A percentile compares a stretch with the other conserved stretches of the same genome.
These are phyloP conservation scores for Huntiella decipiens DNA, from an alignment of 2,329 filamentous ascomycete species.

Conservation along the genomic window DNA sequence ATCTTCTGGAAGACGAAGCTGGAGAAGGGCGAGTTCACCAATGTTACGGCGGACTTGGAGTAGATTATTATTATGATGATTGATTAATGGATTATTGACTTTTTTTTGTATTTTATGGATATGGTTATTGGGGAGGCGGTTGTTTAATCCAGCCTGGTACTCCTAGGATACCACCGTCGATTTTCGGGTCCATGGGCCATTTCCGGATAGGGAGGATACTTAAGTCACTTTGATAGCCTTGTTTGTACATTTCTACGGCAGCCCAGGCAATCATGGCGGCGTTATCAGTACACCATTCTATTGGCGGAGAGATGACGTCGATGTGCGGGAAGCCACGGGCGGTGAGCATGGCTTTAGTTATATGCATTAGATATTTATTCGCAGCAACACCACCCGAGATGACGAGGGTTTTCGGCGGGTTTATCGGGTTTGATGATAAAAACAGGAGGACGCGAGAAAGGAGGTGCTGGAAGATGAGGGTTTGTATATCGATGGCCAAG, in stretches of 20 bases:
- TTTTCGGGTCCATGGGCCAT: conserved; percentile 52
- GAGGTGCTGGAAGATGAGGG: conserved; percentile 72
- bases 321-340: conserved; percentile 45
- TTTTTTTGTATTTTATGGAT: conserved; percentile 1
- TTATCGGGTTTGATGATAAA: conserved; percentile 24
- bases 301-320: conserved; percentile 53
- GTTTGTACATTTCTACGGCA: conserved; percentile 76
- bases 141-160: conserved; percentile 26
- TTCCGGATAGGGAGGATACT: conserved; percentile 40
- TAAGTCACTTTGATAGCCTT: conserved; percentile 48
- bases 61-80: background rate
- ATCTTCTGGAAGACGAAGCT: conserved; percentile 99
- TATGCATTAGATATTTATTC: conserved; percentile 56
- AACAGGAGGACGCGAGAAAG: conserved; percentile 51
- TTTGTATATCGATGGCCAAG: conserved; percentile 58
- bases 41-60: conserved; percentile 63
- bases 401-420: conserved; percentile 43
- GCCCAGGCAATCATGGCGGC: conserved; percentile 96
- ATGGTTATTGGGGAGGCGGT: background rate
- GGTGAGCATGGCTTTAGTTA: conserved; percentile 39
- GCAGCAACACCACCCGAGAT: conserved; percentile 81
- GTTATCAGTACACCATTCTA: conserved; percentile 74
- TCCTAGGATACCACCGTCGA: conserved; percentile 48
- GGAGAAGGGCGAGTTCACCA: conserved; percentile 94
- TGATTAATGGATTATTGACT: conserved; percentile 1